These are phyloP conservation scores for Zoysia pacifica DNA, from an alignment of 176 grass and related monocot species.

Conservation along the genomic window DNA sequence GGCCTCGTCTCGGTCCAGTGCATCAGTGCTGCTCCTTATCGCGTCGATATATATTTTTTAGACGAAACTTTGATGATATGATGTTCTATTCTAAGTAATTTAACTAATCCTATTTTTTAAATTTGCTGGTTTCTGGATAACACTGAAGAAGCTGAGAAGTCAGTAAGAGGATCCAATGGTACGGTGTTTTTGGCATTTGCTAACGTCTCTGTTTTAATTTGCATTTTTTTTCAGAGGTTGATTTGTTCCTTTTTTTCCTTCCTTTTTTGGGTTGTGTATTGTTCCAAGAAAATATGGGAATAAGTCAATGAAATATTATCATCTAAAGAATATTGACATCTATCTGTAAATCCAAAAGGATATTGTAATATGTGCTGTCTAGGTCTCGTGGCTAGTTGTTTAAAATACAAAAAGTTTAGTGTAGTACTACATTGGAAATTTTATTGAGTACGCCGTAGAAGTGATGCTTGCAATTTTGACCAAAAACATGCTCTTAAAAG, in stretches of 20 bases:
- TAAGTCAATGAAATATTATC: constrained; percentile 50
- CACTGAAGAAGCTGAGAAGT: constrained; percentile 26
- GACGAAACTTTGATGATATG: background rate
- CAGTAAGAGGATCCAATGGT: constrained; percentile 39
- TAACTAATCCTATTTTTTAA: constrained; percentile 5
- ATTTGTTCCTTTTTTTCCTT: constrained; percentile 25
- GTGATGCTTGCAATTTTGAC: background rate
- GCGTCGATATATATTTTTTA: background rate
- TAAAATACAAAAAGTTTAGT: background rate
- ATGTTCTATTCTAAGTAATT: background rate
- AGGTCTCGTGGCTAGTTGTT: background rate
- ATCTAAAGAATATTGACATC: constrained; percentile 68
- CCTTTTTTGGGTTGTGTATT: background rate
- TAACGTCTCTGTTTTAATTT: constrained; percentile 1
- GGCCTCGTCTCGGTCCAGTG: no score
- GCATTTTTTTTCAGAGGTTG: background rate
- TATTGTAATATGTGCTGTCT: constrained; percentile 1
- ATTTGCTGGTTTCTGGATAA: constrained; percentile 19
- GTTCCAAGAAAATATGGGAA: constrained; percentile 43
- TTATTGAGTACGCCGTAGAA: background rate
- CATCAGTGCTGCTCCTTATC: no score
- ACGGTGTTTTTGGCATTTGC: background rate
- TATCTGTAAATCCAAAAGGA: constrained; percentile 37
- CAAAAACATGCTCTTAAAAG: background rate
- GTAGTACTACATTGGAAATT: no score